A percentile compares a stretch with the other conserved stretches of the same genome.
Evolutionary conservation across 768 basidiomycete genomes (phyloP).

Genomic region (Russula virescens): DNA sequence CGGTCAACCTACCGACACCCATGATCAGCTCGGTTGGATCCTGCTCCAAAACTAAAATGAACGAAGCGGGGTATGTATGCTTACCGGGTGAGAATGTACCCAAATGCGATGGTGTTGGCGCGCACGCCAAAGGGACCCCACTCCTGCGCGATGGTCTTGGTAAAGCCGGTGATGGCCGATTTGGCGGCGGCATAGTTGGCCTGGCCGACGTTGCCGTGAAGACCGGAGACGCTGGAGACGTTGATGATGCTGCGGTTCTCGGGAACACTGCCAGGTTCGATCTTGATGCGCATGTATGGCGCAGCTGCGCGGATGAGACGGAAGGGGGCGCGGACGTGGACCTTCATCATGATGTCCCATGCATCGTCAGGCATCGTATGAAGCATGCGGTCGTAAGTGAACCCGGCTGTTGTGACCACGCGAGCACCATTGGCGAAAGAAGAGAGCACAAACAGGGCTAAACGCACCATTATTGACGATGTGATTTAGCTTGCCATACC

Average conservation of each 20-base stretch:
- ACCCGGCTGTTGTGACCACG: conserved; percentile 44
- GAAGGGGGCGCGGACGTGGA: conserved; percentile 85
- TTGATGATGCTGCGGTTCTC: conserved; percentile 76
- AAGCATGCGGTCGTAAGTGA: conserved; percentile 83
- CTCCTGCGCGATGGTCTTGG: conserved; percentile 84
- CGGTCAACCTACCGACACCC: conserved; percentile 53
- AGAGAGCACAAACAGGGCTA: not conserved
- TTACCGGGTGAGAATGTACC: conserved; percentile 70
- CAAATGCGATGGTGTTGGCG: conserved; percentile 76
- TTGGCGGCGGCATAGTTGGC: conserved; percentile 80
- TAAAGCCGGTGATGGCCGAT: conserved; percentile 69
- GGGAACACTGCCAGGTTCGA: conserved; percentile 35
- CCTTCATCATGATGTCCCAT: conserved; percentile 75
- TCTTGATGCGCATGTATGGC: conserved; percentile 80
- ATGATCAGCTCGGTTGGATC: not conserved
- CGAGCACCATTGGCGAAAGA: not conserved
- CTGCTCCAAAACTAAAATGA: conserved; percentile 1
- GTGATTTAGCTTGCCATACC: conserved; percentile 82
- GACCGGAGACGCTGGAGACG: conserved; percentile 74
- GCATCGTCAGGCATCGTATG: conserved; percentile 81
- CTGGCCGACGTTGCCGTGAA: conserved; percentile 86
- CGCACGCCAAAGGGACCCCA: conserved; percentile 82
- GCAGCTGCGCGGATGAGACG: conserved; percentile 78
- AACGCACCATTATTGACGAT: conserved; percentile 71
- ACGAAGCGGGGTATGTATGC: conserved; percentile 10